A percentile compares a stretch with the other conserved stretches of the same genome.
Conservation (phyloP, 768 basidiomycete genomes). For the Vararia minispora region DNA sequence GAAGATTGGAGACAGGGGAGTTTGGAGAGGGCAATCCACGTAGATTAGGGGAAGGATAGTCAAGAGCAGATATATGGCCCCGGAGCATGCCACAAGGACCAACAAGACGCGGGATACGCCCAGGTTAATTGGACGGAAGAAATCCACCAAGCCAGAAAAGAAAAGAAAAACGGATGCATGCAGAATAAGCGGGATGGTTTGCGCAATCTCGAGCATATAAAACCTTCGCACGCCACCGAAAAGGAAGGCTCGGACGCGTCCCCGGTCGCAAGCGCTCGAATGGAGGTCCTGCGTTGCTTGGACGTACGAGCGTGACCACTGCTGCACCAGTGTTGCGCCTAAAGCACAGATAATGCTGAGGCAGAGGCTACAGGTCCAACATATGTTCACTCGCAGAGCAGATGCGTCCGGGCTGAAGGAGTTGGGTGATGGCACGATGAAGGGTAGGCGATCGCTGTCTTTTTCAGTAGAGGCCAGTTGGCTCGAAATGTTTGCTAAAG, state of each 20-base stretch:
- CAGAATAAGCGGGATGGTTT: slow-evolving; percentile 6
- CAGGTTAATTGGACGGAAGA: slow-evolving; percentile 3
- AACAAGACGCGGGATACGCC: slow-evolving; percentile 4
- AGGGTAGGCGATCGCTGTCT: too few relatives aligned
- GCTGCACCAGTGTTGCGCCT: slow-evolving; percentile 3
- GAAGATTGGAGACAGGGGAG: slow-evolving; percentile 6
- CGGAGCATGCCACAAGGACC: not conserved
- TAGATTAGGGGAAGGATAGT: slow-evolving; percentile 7
- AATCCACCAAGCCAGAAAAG: slow-evolving; percentile 7
- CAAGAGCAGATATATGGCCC: slow-evolving; percentile 2
- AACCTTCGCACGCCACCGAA: slow-evolving; percentile 4
- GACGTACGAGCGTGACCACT: slow-evolving; percentile 7
- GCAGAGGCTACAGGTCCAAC: slow-evolving; percentile 7
- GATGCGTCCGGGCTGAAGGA: not conserved
- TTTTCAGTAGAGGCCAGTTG: not conserved
- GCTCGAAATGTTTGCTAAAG: slow-evolving; percentile 1
- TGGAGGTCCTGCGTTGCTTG: slow-evolving; percentile 4
- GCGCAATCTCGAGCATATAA: not conserved
- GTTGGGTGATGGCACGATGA: not conserved
- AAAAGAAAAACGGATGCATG: slow-evolving; percentile 11
- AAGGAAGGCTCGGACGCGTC: slow-evolving; percentile 9
- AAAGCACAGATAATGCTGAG: slow-evolving; percentile 6
- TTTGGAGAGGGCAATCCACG: slow-evolving; percentile 10
- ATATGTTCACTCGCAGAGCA: slow-evolving; percentile 2
- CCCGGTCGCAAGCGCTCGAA: slow-evolving; percentile 6